Percentiles rank a stretch among this genome's conserved stretches.
phyloP scores from a whole-genome alignment of 257 asterid genomes.

The Fraxinus cuspidata region DNA sequence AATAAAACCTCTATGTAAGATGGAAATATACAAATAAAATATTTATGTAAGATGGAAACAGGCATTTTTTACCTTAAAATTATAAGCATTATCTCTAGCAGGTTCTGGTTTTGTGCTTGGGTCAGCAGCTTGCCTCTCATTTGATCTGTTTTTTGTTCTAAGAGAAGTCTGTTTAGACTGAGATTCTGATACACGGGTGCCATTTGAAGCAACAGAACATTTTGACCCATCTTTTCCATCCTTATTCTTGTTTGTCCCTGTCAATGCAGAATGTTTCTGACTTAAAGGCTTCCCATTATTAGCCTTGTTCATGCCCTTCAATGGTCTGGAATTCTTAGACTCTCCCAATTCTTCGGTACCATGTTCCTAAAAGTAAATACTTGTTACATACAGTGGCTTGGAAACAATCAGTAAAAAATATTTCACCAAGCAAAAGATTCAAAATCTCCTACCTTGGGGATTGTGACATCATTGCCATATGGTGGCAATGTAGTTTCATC shows the following conservation, averaged over 20 bases:
- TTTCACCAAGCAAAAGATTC: neutral
- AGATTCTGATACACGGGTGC: slow-evolving; percentile 38
- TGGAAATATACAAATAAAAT: neutral
- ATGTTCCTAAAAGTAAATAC: neutral
- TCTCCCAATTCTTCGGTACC: neutral
- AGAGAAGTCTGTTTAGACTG: slow-evolving; percentile 25
- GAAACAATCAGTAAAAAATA: neutral
- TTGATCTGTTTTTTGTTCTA: slow-evolving; percentile 35
- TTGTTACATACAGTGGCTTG: neutral
- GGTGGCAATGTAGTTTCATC: slow-evolving; percentile 33
- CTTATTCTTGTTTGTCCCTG: neutral
- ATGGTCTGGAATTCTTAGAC: neutral
- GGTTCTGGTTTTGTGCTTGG: slow-evolving; percentile 21
- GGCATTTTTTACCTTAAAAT: slow-evolving; percentile 33
- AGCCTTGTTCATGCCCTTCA: slow-evolving; percentile 26
- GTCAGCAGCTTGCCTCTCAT: slow-evolving; percentile 33
- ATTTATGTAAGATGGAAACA: neutral
- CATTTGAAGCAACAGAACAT: slow-evolving; percentile 42
- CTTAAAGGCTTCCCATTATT: slow-evolving; percentile 37
- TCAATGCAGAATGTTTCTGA: slow-evolving; percentile 9
- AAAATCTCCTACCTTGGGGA: slow-evolving; percentile 32
- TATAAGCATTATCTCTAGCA: slow-evolving; percentile 20
- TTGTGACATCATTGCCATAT: slow-evolving; percentile 32
- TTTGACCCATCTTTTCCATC: slow-evolving; percentile 35
- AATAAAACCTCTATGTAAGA: neutral